A percentile compares a stretch with the other conserved stretches of the same genome.
These are phyloP conservation scores for Fusarium cyanostomum DNA, from an alignment of 2,329 filamentous ascomycete genomes.

Conservation along the genomic window DNA sequence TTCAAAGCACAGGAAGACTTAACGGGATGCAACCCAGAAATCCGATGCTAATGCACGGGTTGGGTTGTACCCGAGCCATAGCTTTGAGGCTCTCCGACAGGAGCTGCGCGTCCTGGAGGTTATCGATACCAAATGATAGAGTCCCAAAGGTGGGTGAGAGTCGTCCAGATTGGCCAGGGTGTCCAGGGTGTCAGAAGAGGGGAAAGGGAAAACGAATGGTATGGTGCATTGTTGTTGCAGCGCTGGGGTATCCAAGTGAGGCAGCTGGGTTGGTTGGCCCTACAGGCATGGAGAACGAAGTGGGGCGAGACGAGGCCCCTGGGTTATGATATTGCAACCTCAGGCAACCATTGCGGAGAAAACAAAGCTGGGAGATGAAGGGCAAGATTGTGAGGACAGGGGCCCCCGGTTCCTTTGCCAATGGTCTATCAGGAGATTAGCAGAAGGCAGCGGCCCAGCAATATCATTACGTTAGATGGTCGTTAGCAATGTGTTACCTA, in stretches of 20 bases:
- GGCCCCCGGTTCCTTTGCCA: neutral
- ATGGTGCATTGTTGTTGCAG: conserved; percentile 2
- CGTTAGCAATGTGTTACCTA: neutral
- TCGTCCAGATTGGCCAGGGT: neutral
- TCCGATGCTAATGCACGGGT: neutral
- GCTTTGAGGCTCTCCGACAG: conserved; percentile 2
- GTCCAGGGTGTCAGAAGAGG: neutral
- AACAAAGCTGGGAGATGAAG: conserved; percentile 13
- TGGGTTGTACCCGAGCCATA: neutral
- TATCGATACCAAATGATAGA: neutral
- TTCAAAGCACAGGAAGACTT: conserved; percentile 7
- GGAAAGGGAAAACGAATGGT: neutral
- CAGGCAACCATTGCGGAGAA: neutral
- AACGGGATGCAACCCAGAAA: conserved; percentile 17
- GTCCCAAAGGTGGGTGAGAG: neutral
- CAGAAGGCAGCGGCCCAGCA: neutral
- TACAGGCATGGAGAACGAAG: neutral
- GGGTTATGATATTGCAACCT: neutral
- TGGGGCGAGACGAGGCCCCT: neutral
- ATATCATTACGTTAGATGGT: neutral
- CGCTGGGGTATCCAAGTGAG: neutral
- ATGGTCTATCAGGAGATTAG: conserved; percentile 17
- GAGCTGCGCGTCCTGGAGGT: neutral
- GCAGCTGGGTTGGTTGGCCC: neutral
- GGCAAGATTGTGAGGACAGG: conserved; percentile 16